phyloP scores from a whole-genome alignment of 2,329 filamentous ascomycete genomes.

The Aureobasidium uvarum region DNA sequence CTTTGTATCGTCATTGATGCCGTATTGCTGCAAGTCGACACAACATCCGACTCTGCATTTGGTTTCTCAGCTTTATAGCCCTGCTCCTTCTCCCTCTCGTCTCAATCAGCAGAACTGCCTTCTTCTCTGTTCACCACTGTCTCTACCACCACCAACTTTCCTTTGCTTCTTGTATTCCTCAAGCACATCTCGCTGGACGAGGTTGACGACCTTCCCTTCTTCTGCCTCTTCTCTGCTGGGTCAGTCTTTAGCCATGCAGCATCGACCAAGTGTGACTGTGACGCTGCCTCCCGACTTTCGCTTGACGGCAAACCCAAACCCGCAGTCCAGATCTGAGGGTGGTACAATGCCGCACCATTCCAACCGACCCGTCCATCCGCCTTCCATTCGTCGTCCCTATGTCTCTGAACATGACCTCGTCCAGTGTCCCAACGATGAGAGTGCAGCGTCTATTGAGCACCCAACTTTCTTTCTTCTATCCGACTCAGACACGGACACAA shows the following conservation, averaged over 20 bases:
- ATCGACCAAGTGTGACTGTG: too few relatives aligned
- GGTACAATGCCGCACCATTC: too few relatives aligned
- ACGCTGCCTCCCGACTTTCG: background rate
- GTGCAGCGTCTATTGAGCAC: background rate
- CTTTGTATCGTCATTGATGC: background rate
- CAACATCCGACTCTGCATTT: background rate
- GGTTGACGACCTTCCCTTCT: background rate
- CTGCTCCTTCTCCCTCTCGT: background rate
- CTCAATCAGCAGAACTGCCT: background rate
- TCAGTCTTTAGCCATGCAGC: background rate
- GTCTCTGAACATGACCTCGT: too few relatives aligned
- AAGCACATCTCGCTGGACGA: constrained; percentile 12
- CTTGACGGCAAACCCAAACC: background rate
- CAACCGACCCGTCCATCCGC: too few relatives aligned
- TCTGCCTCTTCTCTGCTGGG: background rate
- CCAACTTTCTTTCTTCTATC: background rate
- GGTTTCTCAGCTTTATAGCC: background rate
- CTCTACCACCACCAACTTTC: background rate
- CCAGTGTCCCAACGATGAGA: too few relatives aligned
- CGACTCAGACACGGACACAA: background rate
- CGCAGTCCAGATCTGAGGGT: background rate
- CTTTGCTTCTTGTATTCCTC: background rate
- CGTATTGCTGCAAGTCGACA: background rate
- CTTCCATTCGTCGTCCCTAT: too few relatives aligned
- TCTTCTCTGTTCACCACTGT: background rate